These are phyloP conservation scores for Benincasa hispida DNA, from an alignment of 306 rosid species.

Conservation along the genomic window DNA sequence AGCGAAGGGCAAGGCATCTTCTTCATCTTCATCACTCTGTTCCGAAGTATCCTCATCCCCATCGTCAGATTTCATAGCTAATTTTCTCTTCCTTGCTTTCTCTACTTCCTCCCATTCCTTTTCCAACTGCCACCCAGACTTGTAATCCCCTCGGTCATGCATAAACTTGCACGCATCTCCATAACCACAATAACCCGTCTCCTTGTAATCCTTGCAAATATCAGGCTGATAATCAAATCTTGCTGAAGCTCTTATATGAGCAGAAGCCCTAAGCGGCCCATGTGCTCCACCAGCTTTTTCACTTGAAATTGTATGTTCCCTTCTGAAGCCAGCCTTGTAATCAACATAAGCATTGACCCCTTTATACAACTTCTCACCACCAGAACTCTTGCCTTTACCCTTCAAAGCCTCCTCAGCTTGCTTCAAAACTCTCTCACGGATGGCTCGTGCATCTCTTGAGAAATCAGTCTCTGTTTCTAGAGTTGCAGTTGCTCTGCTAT, in stretches of 20 bases:
- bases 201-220: conserved; percentile 82
- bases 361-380: conserved; percentile 47
- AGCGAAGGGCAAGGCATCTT: conserved; percentile 54
- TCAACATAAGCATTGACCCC: conserved; percentile 58
- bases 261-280: conserved; percentile 87
- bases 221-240: conserved; percentile 91
- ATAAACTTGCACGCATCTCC: conserved; percentile 78
- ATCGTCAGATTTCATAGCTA: conserved; percentile 42
- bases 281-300: conserved; percentile 84
- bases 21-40: conserved; percentile 24
- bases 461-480: conserved; percentile 78
- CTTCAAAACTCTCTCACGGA: conserved; percentile 69
- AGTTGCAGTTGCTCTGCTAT: conserved; percentile 69
- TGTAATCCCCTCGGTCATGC: conserved; percentile 97
- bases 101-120: conserved; percentile 90
- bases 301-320: conserved; percentile 71
- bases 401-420: conserved; percentile 48
- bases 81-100: conserved; percentile 65
- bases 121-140: conserved; percentile 88
- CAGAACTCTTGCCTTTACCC: conserved; percentile 30
- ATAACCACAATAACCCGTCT: conserved; percentile 77
- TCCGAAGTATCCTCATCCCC: conserved; percentile 27
- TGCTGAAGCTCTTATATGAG: conserved; percentile 73
- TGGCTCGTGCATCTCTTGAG: conserved; percentile 60
- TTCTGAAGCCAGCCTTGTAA: conserved; percentile 68